Conservation (phyloP, 192 early-diverging fungal genomes). For the Mortierella hygrophila region DNA sequence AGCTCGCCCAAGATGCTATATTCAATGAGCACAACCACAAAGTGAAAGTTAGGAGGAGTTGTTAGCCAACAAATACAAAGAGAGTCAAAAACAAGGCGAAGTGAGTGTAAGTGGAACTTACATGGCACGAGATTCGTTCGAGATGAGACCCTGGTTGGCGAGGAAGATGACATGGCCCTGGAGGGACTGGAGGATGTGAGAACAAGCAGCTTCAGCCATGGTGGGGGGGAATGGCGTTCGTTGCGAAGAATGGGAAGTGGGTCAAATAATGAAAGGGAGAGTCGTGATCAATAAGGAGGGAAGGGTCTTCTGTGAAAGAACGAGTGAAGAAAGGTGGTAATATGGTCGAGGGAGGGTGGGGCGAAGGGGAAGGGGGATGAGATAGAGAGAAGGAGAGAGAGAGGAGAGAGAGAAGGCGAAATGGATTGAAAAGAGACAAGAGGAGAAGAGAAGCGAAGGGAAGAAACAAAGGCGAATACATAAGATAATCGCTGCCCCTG, state of each 20-base stretch:
- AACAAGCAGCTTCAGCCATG: slow-evolving; percentile 45
- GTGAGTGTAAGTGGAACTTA: slow-evolving; percentile 3
- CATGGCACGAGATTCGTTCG: slow-evolving; percentile 39
- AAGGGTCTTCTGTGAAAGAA: background rate
- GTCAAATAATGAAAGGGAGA: background rate
- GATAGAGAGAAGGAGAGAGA: background rate
- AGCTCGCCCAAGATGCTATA: slow-evolving; percentile 42
- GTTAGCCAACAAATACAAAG: background rate
- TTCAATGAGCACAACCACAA: background rate
- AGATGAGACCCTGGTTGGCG: slow-evolving; percentile 41
- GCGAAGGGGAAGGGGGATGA: background rate
- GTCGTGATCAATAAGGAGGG: background rate
- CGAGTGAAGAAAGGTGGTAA: background rate
- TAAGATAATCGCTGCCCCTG: background rate
- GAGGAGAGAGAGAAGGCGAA: background rate
- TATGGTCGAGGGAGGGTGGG: background rate
- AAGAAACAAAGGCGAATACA: background rate
- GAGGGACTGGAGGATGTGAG: slow-evolving; percentile 45
- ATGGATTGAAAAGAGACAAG: background rate
- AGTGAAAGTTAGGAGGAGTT: background rate
- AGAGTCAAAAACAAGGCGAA: background rate
- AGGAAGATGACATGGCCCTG: slow-evolving; percentile 47
- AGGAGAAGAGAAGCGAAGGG: slow-evolving; percentile 8
- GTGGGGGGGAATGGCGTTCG: slow-evolving; percentile 8
- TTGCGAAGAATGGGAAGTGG: background rate